These are phyloP conservation scores for Tylopilus sp. DNA, from an alignment of 768 basidiomycete genomes.

Conservation along the genomic window DNA sequence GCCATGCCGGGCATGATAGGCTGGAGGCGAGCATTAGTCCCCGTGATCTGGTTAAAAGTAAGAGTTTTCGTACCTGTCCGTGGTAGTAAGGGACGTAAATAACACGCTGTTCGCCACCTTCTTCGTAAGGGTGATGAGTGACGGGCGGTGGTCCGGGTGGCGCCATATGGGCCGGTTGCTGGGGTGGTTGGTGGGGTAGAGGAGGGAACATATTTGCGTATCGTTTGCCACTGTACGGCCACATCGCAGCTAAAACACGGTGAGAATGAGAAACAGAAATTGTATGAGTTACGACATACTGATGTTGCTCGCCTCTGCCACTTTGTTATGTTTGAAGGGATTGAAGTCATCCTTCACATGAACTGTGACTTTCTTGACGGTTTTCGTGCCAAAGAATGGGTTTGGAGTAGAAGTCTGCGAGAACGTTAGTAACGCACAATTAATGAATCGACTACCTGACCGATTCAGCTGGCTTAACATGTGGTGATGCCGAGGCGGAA, in stretches of 20 bases:
- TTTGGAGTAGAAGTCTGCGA: constrained; percentile 53
- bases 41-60: not conserved
- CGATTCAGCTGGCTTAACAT: constrained; percentile 53
- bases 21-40: constrained; percentile 30
- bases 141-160: constrained; percentile 67
- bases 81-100: constrained; percentile 84
- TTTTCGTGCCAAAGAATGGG: constrained; percentile 85
- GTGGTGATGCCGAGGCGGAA: constrained; percentile 58
- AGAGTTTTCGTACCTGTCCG: constrained; percentile 50
- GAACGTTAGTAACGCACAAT: constrained; percentile 7
- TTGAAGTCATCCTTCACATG: constrained; percentile 97
- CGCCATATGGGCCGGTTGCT: constrained; percentile 62
- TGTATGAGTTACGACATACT: constrained; percentile 47
- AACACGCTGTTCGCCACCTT: constrained; percentile 70
- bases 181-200: constrained; percentile 54
- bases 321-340: constrained; percentile 87
- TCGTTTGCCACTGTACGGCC: constrained; percentile 91
- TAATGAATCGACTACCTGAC: constrained; percentile 31
- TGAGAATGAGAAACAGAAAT: not conserved
- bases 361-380: constrained; percentile 72
- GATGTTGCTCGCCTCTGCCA: constrained; percentile 68
- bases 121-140: constrained; percentile 76
- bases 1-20: constrained; percentile 86
- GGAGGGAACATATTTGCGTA: constrained; percentile 76
- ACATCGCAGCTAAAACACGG: constrained; percentile 53